Conservation (phyloP, 2,329 filamentous ascomycete genomes). For the Penicillium psychrosexuale region DNA sequence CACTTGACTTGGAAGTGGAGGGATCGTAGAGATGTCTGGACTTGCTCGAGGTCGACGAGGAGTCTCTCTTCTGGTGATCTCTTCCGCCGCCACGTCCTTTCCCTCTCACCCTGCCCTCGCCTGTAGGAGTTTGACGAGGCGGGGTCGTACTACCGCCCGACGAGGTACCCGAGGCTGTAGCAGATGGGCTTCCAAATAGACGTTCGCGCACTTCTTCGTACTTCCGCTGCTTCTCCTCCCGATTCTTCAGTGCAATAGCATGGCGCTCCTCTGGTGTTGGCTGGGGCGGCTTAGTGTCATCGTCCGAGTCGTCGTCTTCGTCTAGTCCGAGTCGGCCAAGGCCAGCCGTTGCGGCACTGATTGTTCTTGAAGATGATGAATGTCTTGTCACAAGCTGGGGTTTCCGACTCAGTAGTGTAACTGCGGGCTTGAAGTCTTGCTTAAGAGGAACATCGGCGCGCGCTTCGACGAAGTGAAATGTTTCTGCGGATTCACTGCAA, state of each 20-base stretch:
- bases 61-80: constrained; percentile 43
- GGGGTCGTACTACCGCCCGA: constrained; percentile 63
- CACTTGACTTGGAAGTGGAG: constrained; percentile 64
- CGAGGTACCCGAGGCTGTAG: constrained; percentile 53
- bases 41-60: constrained; percentile 36
- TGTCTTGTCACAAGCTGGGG: constrained; percentile 64
- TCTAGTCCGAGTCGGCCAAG: constrained; percentile 49
- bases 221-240: constrained; percentile 83
- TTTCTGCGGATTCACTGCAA: constrained; percentile 67
- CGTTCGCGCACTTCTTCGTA: constrained; percentile 87
- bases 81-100: constrained; percentile 52
- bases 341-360: constrained; percentile 43
- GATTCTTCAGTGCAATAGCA: constrained; percentile 71
- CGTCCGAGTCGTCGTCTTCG: constrained; percentile 64
- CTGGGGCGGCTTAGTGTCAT: constrained; percentile 60
- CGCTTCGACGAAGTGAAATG: constrained; percentile 71
- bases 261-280: constrained; percentile 73
- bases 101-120: constrained; percentile 43
- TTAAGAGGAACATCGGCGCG: constrained; percentile 62
- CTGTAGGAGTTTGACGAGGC: constrained; percentile 42
- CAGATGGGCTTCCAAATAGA: constrained; percentile 66
- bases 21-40: constrained; percentile 72
- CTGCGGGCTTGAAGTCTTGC: constrained; percentile 71
- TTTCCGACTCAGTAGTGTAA: constrained; percentile 83
- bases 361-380: constrained; percentile 36